Percentiles rank a stretch among this genome's conserved stretches.
Conservation (phyloP, 2,329 filamentous ascomycete species). For the Botrytis cinerea region DNA sequence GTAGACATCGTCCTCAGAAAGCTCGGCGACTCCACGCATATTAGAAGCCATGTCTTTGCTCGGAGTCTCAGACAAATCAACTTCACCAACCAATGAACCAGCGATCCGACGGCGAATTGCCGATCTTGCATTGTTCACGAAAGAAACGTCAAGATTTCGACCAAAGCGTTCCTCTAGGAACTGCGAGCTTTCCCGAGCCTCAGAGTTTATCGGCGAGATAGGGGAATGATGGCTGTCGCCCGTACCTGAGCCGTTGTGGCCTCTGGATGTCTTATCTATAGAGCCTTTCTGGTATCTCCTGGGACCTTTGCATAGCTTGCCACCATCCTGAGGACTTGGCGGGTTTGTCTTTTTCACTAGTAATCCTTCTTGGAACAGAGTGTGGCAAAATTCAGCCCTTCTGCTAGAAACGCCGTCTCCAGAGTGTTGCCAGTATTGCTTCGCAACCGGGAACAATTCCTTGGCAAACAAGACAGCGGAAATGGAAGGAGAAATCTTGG, state of each 20-base stretch:
- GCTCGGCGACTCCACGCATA: constrained; percentile 59
- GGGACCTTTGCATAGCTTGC: constrained; percentile 63
- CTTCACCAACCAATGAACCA: constrained; percentile 74
- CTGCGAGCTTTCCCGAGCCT: constrained; percentile 64
- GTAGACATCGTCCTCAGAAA: constrained; percentile 85
- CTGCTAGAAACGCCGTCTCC: constrained; percentile 92
- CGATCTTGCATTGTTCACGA: constrained; percentile 78
- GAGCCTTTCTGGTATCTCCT: constrained; percentile 72
- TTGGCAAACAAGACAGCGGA: constrained; percentile 72
- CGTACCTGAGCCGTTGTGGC: constrained; percentile 28
- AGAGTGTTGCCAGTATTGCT: constrained; percentile 95
- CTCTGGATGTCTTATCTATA: constrained; percentile 46
- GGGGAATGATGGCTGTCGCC: neutral
- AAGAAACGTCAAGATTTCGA: constrained; percentile 78
- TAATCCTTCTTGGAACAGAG: constrained; percentile 69
- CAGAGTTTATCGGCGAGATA: constrained; percentile 31
- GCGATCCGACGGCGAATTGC: constrained; percentile 87
- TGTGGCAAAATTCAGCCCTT: constrained; percentile 84
- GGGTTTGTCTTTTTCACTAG: constrained; percentile 51
- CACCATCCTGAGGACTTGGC: constrained; percentile 34
- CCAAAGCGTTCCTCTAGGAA: constrained; percentile 96
- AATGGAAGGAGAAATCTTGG: constrained; percentile 58
- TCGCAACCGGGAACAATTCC: constrained; percentile 71
- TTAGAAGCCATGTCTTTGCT: constrained; percentile 52
- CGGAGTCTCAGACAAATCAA: constrained; percentile 63